Base-by-base conservation (phyloP, 306 rosid genomes). In the Cucurbita argyrosperma region DNA sequence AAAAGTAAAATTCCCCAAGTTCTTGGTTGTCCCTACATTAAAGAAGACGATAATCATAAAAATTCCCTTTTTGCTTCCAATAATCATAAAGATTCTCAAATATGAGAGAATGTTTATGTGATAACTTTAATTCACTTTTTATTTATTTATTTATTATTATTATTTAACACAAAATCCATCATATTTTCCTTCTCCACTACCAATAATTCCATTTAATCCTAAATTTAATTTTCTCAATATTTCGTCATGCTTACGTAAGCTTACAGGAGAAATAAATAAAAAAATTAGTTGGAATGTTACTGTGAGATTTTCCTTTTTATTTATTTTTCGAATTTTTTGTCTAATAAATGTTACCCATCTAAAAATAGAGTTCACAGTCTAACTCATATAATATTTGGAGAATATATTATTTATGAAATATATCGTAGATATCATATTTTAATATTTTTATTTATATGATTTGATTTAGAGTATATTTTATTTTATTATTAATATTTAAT, bases 101-200 rank as follows among this genome's bases (percentile, higher is more conserved):
- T 46, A 59, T 12, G 76, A 7, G 51, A 52, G 37, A 50, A 50
- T 49, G 5, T 47, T 6, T 62, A 58, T 66, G 65, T 15, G 39
- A 49, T 43, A 57, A 53, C 63, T 72, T 65, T 77, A 13, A 40
- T 81, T 73, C 62, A 49, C 79, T 83, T 77, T 83, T 78, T 61
- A n/a, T 79, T 73, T 60, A n/a, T 79, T 73, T 60, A 16, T 49
- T 39, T 70, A 21, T 21, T 21, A 21, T 71, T 75, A 87, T 80
- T 80, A 14, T 46, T 12, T 12, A 49, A 77, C 85, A 72, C 35
- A 77, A 35, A 51, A 38, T 37, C 63, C 80, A 53, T 78, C 67
- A 42, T 12, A 30, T 13, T 84, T 77, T 82, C 76, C 55, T 8
- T 37, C 47, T 63, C 80, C 85, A 87, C 84, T 77, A 64, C 23